Conservation (phyloP, 1,284 basidiomycete genomes). For the Apiotrichum brassicae region DNA sequence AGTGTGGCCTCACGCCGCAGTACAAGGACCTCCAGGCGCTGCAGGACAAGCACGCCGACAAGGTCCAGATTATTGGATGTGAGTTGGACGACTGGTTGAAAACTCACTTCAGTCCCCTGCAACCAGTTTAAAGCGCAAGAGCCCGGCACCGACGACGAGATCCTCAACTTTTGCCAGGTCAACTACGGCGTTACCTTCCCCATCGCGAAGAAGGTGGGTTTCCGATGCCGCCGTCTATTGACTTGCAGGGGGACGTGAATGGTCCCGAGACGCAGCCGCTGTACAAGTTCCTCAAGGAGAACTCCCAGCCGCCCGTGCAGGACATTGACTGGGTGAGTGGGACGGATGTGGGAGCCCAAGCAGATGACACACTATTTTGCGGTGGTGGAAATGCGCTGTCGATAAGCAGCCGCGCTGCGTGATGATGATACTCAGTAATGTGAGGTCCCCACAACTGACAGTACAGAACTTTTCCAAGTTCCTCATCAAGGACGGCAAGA, state of each 20-base stretch:
- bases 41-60: conserved; percentile 74
- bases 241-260: conserved; percentile 48
- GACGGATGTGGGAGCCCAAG: too few species aligned
- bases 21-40: conserved; percentile 78
- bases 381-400: too few species aligned
- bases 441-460: too few species aligned
- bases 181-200: conserved; percentile 81
- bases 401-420: too few species aligned
- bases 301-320: conserved; percentile 39
- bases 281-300: conserved; percentile 49
- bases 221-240: too few species aligned
- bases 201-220: conserved; percentile 63
- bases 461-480: conserved; percentile 52
- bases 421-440: conserved; percentile 28
- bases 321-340: conserved; percentile 44
- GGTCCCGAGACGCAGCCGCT: conserved; percentile 50
- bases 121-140: conserved; percentile 55
- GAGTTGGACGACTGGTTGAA: neutral
- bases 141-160: conserved; percentile 63
- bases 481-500: conserved; percentile 50
- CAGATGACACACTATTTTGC: too few species aligned
- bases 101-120: conserved; percentile 1
- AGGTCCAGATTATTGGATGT: conserved; percentile 65
- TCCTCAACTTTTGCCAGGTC: conserved; percentile 54
- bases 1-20: conserved; percentile 70